Evolutionary conservation across 169 alveolate species (phyloP), one percentile per base, ranked within the genome.

Genomic region (Besnoitia besnoiti): DNA sequence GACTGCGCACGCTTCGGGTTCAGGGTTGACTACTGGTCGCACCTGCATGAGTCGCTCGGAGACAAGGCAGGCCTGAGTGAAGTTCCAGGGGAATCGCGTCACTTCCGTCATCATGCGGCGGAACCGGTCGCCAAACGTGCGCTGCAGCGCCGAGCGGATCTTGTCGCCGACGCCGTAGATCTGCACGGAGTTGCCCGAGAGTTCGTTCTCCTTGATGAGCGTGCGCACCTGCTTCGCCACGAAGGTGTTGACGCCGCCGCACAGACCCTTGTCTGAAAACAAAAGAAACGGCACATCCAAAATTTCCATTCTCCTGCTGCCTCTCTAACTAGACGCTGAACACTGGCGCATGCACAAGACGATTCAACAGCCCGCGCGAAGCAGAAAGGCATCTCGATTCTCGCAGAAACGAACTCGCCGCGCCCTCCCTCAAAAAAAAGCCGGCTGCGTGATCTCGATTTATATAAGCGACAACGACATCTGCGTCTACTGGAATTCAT

Each of bases 211-310:
- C 90, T 90, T 90, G 79, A 95, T 89, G 42, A 93, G 39, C 37
- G 73, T 67, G 40, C 95, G 92, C 44, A 94, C 93, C 50, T 89
- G 93, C 89, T 94, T 92, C 47, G 97, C 93, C 16, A 95, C 95
- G 42, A 97, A 96, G 49, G 97, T 93, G 94, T 97, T 97, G 51
- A 97, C 96, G 44, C 98, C 98, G 35, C 98, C 98, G 90, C 98
- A 97, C 42, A 97, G 94, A 46, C 98, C 98, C 96, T 97, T 97
- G 84, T 97, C 98, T 96, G 95, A 19, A 92, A 33, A 90, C 51
- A 55, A 46, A 49, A 49, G 14, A 49, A 49, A 14, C 55, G n/a
- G n/a, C n/a, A n/a, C n/a, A n/a, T n/a, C n/a, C n/a, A n/a, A n/a
- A n/a, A n/a, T n/a, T n/a, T n/a, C n/a, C n/a, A n/a, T n/a, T n/a